Percentiles rank a stretch among this genome's conserved stretches.
Conservation (phyloP, 2,329 filamentous ascomycete species). For the Mariannaea sp. region DNA sequence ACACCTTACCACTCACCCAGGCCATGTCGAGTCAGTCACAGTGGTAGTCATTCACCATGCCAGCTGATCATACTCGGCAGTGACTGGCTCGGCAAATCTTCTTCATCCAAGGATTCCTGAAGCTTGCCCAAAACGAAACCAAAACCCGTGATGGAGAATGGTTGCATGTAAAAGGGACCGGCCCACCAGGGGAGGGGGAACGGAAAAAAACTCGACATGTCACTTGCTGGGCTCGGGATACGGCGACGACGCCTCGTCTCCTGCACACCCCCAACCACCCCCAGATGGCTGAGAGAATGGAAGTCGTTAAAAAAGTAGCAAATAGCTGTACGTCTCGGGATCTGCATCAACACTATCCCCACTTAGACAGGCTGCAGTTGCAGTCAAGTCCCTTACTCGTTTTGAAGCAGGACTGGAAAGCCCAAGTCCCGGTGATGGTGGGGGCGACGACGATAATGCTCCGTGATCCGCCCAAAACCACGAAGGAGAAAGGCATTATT, state of each 20-base stretch:
- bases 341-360: not conserved
- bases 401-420: too few relatives aligned
- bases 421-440: not conserved
- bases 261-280: too few relatives aligned
- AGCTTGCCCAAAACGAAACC: not conserved
- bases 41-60: slow-evolving; percentile 3
- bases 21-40: slow-evolving; percentile 1
- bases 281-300: not conserved
- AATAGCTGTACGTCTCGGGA: not conserved
- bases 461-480: too few relatives aligned
- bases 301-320: not conserved
- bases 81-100: not conserved
- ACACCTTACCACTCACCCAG: slow-evolving; percentile 1
- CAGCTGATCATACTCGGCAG: not conserved
- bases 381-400: not conserved
- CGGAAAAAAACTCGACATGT: not conserved
- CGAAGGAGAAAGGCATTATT: too few relatives aligned
- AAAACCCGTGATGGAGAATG: not conserved
- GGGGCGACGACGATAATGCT: too few relatives aligned
- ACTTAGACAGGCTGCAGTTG: not conserved
- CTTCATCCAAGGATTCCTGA: too few relatives aligned
- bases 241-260: too few relatives aligned
- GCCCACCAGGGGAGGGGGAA: too few relatives aligned
- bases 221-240: not conserved
- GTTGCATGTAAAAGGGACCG: not conserved